These are phyloP conservation scores for Lenwebbia sp. DNA, from an alignment of 345 rosid species.

Conservation along the genomic window DNA sequence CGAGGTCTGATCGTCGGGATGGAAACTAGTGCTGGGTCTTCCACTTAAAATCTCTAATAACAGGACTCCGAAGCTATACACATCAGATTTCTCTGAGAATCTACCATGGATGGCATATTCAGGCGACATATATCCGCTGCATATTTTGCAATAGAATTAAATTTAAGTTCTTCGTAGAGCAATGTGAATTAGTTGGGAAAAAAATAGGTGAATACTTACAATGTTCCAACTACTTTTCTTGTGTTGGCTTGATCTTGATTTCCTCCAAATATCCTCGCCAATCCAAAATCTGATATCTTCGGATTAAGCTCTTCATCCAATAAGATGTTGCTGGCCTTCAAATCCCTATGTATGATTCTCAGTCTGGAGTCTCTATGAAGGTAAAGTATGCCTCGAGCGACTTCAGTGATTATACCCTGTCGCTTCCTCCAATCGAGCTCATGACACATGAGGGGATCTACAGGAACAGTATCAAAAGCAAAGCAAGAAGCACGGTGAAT, in stretches of 20 bases:
- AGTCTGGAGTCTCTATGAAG: not conserved
- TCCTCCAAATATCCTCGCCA: not conserved
- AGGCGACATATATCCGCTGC: too few relatives aligned
- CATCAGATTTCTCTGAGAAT: not conserved
- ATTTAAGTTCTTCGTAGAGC: not conserved
- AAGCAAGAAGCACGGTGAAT: not conserved
- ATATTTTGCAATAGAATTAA: not conserved
- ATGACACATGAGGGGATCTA: conserved; percentile 12
- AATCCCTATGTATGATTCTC: not conserved
- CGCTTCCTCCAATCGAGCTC: conserved; percentile 24
- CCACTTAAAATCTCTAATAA: not conserved
- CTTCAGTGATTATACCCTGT: conserved; percentile 26
- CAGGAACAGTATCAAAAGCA: not conserved
- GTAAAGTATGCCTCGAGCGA: conserved; percentile 19
- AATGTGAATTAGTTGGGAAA: not conserved
- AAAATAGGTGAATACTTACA: not conserved
- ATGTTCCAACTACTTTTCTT: not conserved
- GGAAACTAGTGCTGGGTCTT: not conserved
- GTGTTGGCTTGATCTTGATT: not conserved
- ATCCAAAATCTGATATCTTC: not conserved
- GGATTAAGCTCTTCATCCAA: not conserved
- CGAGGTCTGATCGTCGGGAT: not conserved
- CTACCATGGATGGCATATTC: not conserved
- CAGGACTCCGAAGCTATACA: not conserved
- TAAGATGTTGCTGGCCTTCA: not conserved